Conservation (phyloP, 768 basidiomycete genomes). For the Psilocybe azurescens region DNA sequence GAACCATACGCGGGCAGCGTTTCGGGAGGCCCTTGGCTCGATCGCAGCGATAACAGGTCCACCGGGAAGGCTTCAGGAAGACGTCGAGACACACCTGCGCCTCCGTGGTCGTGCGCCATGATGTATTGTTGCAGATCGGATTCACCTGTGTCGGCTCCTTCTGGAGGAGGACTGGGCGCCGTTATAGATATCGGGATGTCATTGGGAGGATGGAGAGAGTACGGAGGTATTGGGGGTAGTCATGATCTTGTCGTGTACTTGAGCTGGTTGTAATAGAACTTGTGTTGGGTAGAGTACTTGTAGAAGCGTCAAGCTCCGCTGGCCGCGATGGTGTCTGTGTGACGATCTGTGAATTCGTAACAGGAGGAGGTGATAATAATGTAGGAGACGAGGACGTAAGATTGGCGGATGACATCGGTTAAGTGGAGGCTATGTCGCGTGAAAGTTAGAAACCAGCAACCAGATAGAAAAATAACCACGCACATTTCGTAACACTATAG, state of each 20-base stretch:
- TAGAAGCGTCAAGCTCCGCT: not conserved
- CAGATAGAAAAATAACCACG: not conserved
- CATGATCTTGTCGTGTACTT: not conserved
- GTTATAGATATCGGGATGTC: not conserved
- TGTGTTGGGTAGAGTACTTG: not conserved
- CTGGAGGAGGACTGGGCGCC: not conserved
- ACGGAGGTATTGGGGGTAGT: not conserved
- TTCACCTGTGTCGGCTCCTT: slow-evolving; percentile 1
- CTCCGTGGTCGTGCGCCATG: slow-evolving; percentile 17
- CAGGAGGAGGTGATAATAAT: no score
- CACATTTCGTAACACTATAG: not conserved
- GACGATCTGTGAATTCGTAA: no score
- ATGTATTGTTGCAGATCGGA: slow-evolving; percentile 16
- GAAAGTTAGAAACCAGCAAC: no score
- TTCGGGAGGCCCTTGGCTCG: slow-evolving; percentile 14
- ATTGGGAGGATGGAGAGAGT: not conserved
- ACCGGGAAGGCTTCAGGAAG: slow-evolving; percentile 20
- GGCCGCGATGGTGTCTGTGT: no score
- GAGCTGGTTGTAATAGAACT: not conserved
- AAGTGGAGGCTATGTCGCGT: no score
- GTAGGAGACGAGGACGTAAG: no score
- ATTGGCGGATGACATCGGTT: no score
- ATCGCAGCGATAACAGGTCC: slow-evolving; percentile 15
- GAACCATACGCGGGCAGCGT: slow-evolving; percentile 21
- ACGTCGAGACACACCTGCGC: slow-evolving; percentile 12